Base-by-base conservation (phyloP, 305 asterid genomes). In the Solanum hybrid region DNA sequence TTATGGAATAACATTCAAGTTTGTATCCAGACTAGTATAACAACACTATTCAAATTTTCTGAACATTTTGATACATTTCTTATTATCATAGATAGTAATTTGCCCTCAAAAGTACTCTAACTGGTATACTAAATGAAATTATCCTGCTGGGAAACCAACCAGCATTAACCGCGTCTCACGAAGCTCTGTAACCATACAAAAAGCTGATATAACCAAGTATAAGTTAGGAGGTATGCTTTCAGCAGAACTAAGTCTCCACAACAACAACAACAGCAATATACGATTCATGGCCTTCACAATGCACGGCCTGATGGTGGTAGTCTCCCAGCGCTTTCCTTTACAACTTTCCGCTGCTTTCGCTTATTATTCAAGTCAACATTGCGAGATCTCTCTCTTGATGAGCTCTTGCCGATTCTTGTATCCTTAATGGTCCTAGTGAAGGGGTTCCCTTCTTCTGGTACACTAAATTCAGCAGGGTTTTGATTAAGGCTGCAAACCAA, bases 381-480 rank as follows among this genome's bases (percentile, higher is more conserved):
- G 80, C 8, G 86, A 82, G 87, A 2, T 90, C 86, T 92, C 75
- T 90, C 92, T 75, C 89, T 92, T 13, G 87, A 86, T 32, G 83
- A 88, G 22, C 80, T 92, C 91, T 90, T 95, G 87, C 91, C 89
- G 12, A 87, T 39, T 89, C 87, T 94, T 89, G 95, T 83, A 90
- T 95, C 98, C 89, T 90, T 94, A 14, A 94, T 92, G 80, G 91
- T 89, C 79, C 95, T 89, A 8, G 96, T 97, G 92, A 76, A 97
- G 91, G 90, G 89, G 70, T 95, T 95, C 86, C 93, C 91, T 38
- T 94, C 94, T 27, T 92, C 95, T 15, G 95, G 97, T 41, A 90
- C 14, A 3, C 88, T 85, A 85, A 85, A 85, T 51, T 97, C 99
- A 33, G 98, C 98, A 10, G 99, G 99, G 93, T 97, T 97, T 81